Evolutionary conservation across 768 basidiomycete species (phyloP), one percentile per base, ranked within the genome.

Genomic region (Suillus brevipes): DNA sequence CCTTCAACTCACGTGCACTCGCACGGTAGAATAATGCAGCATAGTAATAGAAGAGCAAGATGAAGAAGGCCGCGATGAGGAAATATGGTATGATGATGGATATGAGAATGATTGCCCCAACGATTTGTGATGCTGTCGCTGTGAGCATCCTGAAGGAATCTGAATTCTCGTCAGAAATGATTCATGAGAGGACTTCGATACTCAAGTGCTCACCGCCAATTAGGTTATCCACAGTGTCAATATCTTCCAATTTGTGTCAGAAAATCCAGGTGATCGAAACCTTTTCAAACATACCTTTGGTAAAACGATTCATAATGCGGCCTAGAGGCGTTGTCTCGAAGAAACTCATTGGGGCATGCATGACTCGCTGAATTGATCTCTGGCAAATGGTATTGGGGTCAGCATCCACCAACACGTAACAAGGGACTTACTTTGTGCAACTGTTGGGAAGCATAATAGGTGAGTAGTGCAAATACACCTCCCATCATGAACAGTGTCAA

Each of bases 301-400:
- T 88, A 74, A 97, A 94, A 18, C 94, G 87, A 74, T 95, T 95
- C 86, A 94, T 90, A 67, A 97, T 92, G 13, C 93, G 87, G 18
- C 95, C 95, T 25, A 92, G 82, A 7, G 92, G 92, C 83, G 91
- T 92, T 2, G 89, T 94, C 72, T 96, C 95, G 72, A 94, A 96
- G 79, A 94, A 95, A 8, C 87, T 87, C 89, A 93, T 94, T 0
- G 94, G 94, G 0, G 93, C 92, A 73, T 88, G 85, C 84, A 96
- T 85, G 57, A 95, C 84, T 25, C 89, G 85, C 9, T 80, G 77
- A 62, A 92, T 84, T 6, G 91, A 87, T 65, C 76, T 78, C 87
- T 89, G 49, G 56, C 59, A 56, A n/a, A 49, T 53, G 63, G 36
- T 10, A 36, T 50, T 8, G n/a, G 25, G 2, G 4, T 59, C 3